Evolutionary conservation across 192 early-diverging fungal genomes (phyloP).

Genomic region (Dimargaris cristalligena): DNA sequence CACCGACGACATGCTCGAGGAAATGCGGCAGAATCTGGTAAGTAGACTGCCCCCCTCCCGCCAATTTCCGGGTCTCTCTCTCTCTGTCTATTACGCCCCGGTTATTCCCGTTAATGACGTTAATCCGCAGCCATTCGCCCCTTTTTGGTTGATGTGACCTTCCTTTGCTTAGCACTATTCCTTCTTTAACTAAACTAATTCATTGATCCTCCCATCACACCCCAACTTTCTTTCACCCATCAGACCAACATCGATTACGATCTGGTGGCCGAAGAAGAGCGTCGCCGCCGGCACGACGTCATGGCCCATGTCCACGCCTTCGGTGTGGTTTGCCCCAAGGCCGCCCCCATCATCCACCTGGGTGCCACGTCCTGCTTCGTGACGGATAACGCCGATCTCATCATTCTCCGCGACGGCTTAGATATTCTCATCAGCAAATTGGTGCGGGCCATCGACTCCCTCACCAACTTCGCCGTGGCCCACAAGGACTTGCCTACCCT

Average conservation of each 20-base stretch:
- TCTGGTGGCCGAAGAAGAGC: slow-evolving; percentile 78
- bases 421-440: slow-evolving; percentile 85
- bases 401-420: slow-evolving; percentile 86
- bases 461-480: slow-evolving; percentile 58
- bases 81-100: too few species aligned
- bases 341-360: slow-evolving; percentile 92
- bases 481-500: slow-evolving; percentile 82
- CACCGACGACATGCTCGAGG: slow-evolving; percentile 62
- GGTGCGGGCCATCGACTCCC: slow-evolving; percentile 58
- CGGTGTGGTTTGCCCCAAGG: slow-evolving; percentile 64
- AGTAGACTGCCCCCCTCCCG: too few species aligned
- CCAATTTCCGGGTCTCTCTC: too few species aligned
- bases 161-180: too few species aligned
- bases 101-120: too few species aligned
- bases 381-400: slow-evolving; percentile 98
- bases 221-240: neutral
- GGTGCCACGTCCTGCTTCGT: slow-evolving; percentile 98
- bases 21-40: slow-evolving; percentile 77
- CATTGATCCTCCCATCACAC: too few species aligned
- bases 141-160: too few species aligned
- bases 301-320: slow-evolving; percentile 99
- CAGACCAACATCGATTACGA: slow-evolving; percentile 71
- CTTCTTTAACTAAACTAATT: too few species aligned
- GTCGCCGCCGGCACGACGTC: slow-evolving; percentile 88
- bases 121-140: too few species aligned